Evolutionary conservation across 495 filamentous ascomycete species (phyloP).

Genomic region (Penicillium atrosanguineum): DNA sequence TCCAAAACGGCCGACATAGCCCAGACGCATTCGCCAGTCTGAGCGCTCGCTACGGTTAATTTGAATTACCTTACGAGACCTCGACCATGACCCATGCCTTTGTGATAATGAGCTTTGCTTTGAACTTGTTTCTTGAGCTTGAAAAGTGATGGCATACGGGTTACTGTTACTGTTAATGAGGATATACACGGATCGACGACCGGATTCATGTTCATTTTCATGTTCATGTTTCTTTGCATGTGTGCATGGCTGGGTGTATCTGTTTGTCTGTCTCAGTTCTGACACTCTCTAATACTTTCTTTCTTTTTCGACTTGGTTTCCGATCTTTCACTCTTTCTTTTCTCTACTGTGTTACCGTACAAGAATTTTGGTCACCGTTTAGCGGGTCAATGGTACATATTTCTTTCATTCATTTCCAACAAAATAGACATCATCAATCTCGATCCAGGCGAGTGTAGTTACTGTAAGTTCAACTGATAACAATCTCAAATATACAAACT

Average conservation of each 20-base stretch:
- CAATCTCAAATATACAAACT: too few relatives aligned
- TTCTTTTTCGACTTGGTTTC: not conserved
- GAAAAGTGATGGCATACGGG: not conserved
- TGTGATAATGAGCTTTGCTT: not conserved
- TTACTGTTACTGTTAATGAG: slow-evolving; percentile 5
- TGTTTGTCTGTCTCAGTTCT: not conserved
- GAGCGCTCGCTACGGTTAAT: slow-evolving; percentile 57
- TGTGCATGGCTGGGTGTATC: slow-evolving; percentile 15
- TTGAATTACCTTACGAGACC: slow-evolving; percentile 1
- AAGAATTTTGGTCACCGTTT: slow-evolving; percentile 1
- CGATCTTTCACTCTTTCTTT: not conserved
- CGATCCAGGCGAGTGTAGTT: not conserved
- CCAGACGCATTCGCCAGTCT: slow-evolving; percentile 97
- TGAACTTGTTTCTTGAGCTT: not conserved
- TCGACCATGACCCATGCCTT: not conserved
- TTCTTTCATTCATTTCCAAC: not conserved
- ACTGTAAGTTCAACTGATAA: too few relatives aligned
- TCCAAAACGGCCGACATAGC: slow-evolving; percentile 80
- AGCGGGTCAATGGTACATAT: slow-evolving; percentile 11
- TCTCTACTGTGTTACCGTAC: not conserved
- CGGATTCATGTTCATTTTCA: slow-evolving; percentile 10
- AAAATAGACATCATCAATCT: too few relatives aligned
- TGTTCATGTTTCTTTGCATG: not conserved
- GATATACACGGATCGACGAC: slow-evolving; percentile 23
- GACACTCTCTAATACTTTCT: not conserved